Conservation (phyloP, 2,329 filamentous ascomycete species). For the Colletotrichum incanum region DNA sequence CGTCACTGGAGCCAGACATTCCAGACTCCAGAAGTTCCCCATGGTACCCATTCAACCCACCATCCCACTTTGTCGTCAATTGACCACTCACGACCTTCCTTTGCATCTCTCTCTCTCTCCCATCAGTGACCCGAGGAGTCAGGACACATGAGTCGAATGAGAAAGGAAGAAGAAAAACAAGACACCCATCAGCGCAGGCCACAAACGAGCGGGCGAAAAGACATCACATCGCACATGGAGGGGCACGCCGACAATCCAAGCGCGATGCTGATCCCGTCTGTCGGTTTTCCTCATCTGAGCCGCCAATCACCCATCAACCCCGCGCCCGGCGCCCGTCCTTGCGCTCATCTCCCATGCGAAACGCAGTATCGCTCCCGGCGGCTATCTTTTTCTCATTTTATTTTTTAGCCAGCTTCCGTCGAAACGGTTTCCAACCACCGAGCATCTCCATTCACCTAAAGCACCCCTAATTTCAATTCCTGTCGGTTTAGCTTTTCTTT, state of each 20-base stretch:
- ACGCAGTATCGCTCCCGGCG: conserved; percentile 27
- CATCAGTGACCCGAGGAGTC: not conserved
- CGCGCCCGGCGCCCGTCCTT: conserved; percentile 5
- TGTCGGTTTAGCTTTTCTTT: conserved; percentile 3
- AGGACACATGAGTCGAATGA: not conserved
- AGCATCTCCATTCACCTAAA: not conserved
- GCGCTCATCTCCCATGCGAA: conserved; percentile 10
- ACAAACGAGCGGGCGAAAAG: conserved; percentile 17
- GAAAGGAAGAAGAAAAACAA: not conserved
- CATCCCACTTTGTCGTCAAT: conserved; percentile 23
- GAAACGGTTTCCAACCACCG: not conserved
- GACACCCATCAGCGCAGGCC: conserved; percentile 15
- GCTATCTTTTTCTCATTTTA: conserved; percentile 13
- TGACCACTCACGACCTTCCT: conserved; percentile 16
- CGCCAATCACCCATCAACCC: conserved; percentile 16
- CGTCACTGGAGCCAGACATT: conserved; percentile 13
- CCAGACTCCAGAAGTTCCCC: conserved; percentile 27
- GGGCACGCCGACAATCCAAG: conserved; percentile 36
- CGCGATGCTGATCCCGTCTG: conserved; percentile 37
- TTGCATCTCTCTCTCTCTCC: not conserved
- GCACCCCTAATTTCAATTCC: not conserved
- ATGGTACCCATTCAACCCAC: conserved; percentile 19
- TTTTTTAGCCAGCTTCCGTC: not conserved
- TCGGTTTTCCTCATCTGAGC: conserved; percentile 36
- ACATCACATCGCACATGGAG: conserved; percentile 3